A percentile compares a stretch with the other conserved stretches of the same genome.
Evolutionary conservation across 306 rosid genomes (phyloP).

Genomic region (Mucuna pruriens): DNA sequence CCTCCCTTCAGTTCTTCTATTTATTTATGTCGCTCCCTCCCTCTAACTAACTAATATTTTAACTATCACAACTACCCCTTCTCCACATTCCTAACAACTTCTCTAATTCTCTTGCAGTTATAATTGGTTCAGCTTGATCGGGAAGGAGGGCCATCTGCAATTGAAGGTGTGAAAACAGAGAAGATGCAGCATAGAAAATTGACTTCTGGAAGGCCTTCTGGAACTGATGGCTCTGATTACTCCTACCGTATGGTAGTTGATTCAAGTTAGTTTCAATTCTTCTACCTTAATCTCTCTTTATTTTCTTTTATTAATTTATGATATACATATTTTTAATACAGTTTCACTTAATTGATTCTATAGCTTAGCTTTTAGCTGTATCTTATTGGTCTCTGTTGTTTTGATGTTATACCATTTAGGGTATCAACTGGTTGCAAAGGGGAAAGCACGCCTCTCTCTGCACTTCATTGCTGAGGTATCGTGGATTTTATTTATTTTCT

Average conservation of each 20-base stretch:
- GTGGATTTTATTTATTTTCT: background rate
- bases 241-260: constrained; percentile 90
- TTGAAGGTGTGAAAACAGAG: background rate
- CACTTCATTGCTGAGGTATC: constrained; percentile 65
- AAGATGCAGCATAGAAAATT: constrained; percentile 17
- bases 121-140: background rate
- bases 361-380: background rate
- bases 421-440: constrained; percentile 85
- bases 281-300: background rate
- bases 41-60: background rate
- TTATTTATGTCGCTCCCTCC: background rate
- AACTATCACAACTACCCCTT: background rate
- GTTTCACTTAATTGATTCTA: background rate
- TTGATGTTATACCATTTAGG: constrained; percentile 49
- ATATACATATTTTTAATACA: background rate
- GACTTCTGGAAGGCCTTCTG: constrained; percentile 59
- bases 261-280: constrained; percentile 68
- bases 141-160: background rate
- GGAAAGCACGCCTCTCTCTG: constrained; percentile 57
- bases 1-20: background rate
- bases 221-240: constrained; percentile 90
- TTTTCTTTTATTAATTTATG: background rate
- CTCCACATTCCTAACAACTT: background rate
- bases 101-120: background rate
- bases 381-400: background rate